Base-by-base conservation (phyloP, 2,329 filamentous ascomycete genomes). In the Fusarium virguliforme region DNA sequence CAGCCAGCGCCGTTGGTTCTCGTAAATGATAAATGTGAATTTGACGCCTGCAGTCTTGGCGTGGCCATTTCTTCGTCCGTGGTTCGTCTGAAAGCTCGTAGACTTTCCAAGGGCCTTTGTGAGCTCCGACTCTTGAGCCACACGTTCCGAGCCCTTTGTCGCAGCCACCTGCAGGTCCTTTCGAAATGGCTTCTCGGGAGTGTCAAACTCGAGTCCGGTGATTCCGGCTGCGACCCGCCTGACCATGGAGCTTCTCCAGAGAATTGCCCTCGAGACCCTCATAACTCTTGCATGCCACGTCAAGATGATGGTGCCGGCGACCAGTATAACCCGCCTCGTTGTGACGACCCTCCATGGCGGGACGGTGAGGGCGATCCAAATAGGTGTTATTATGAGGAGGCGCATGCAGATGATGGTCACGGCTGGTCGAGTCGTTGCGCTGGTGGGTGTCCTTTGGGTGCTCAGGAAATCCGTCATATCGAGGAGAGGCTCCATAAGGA, bases 1-100 rank as follows among this genome's bases (percentile, higher is more conserved):
- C 4, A 99, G 84, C 96, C 96, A 99, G 58, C 96, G 89, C 43
- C 96, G 89, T 81, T 99, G 96, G 75, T 99, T 99, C 80, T 99
- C 96, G 77, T 95, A 98, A 3, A 99, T 87, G 53, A 96, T 95
- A 70, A 99, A 99, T 0, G 96, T 99, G 77, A 99, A 99, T 48
- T 94, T 93, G 13, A 99, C 93, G 1, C 95, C 94, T 0, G 94
- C 89, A 5, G 92, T 91, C 66, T 86, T 86, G n/a, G 81, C 80
- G 24, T 83, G 81, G 38, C 85, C 79, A 8, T 76, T 73, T 43
- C 73, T 71, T 41, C 74, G 68, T 46, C 65, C 58, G 48, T 75
- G 74, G n/a, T 71, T 78, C n/a, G 74, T 71, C 24, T 76, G 72
- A 22, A 77, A 76, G 40, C 76, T 75, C 4, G 74, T 67, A 5